A percentile compares a stretch with the other conserved stretches of the same genome.
Evolutionary conservation across 2,329 filamentous ascomycete species (phyloP).

Genomic region (Talaromyces sp.): DNA sequence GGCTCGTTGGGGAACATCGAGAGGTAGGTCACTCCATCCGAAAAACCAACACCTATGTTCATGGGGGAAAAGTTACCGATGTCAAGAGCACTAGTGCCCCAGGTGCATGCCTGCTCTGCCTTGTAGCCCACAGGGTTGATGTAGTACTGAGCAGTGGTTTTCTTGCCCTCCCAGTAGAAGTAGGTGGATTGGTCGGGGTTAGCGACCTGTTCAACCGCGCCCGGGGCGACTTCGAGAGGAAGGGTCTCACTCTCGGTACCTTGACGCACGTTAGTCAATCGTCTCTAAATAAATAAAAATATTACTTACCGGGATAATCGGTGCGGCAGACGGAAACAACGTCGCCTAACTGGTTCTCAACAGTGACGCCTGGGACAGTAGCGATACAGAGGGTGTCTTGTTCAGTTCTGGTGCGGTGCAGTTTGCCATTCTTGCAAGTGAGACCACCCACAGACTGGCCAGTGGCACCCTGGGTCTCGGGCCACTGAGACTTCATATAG

Average conservation of each 20-base stretch:
- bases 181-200: conserved; percentile 68
- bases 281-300: not conserved
- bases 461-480: conserved; percentile 66
- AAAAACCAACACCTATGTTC: conserved; percentile 71
- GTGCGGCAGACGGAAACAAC: conserved; percentile 81
- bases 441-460: conserved; percentile 86
- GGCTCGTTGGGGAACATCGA: conserved; percentile 81
- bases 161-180: conserved; percentile 69
- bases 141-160: conserved; percentile 93
- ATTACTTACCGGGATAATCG: conserved; percentile 73
- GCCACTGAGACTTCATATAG: conserved; percentile 92
- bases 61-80: conserved; percentile 81
- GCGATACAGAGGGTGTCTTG: conserved; percentile 67
- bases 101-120: conserved; percentile 66
- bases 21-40: conserved; percentile 67
- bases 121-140: conserved; percentile 75
- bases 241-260: conserved; percentile 80
- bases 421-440: conserved; percentile 66
- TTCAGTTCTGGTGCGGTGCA: conserved; percentile 68
- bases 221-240: conserved; percentile 60
- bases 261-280: conserved; percentile 16
- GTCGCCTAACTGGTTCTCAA: conserved; percentile 67
- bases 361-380: conserved; percentile 64
- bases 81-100: conserved; percentile 52
- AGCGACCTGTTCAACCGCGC: conserved; percentile 59